Conservation (phyloP, 192 early-diverging fungal genomes). For the Phycomyces nitens region DNA sequence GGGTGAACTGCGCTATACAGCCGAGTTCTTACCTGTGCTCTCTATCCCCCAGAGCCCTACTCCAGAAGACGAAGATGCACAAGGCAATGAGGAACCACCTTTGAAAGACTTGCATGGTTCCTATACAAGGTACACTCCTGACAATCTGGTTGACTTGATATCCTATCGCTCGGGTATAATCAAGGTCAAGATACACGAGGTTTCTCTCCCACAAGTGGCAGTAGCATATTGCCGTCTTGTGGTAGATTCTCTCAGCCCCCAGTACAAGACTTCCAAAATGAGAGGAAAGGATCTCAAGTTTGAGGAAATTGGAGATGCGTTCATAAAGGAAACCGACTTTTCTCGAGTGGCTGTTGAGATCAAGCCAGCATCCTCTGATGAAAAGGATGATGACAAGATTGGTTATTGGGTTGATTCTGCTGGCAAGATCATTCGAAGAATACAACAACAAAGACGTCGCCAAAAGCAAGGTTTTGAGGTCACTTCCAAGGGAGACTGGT, state of each 20-base stretch:
- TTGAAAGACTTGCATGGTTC: constrained; percentile 27
- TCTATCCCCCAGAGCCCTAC: constrained; percentile 5
- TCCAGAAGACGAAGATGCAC: constrained; percentile 10
- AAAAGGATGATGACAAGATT: constrained; percentile 15
- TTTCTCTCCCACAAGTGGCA: not conserved
- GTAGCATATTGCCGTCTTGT: constrained; percentile 45
- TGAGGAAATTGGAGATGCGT: constrained; percentile 31
- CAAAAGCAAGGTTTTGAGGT: not conserved
- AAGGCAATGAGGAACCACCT: constrained; percentile 3
- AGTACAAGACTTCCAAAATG: constrained; percentile 40
- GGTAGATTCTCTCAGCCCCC: constrained; percentile 35
- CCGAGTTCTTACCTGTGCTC: constrained; percentile 36
- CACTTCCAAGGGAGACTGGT: constrained; percentile 17
- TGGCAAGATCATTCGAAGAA: constrained; percentile 17
- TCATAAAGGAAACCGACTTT: constrained; percentile 40
- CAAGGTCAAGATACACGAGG: constrained; percentile 46
- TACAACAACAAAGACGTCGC: not conserved
- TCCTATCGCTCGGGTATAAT: constrained; percentile 50
- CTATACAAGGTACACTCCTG: constrained; percentile 18
- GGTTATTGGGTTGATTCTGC: constrained; percentile 22
- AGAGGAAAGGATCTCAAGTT: constrained; percentile 26
- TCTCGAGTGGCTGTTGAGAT: constrained; percentile 30
- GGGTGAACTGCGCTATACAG: constrained; percentile 37
- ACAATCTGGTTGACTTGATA: constrained; percentile 28
- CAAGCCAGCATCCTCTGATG: constrained; percentile 6